Evolutionary conservation across 2,329 filamentous ascomycete genomes (phyloP).

Genomic region (Nemania sp.): DNA sequence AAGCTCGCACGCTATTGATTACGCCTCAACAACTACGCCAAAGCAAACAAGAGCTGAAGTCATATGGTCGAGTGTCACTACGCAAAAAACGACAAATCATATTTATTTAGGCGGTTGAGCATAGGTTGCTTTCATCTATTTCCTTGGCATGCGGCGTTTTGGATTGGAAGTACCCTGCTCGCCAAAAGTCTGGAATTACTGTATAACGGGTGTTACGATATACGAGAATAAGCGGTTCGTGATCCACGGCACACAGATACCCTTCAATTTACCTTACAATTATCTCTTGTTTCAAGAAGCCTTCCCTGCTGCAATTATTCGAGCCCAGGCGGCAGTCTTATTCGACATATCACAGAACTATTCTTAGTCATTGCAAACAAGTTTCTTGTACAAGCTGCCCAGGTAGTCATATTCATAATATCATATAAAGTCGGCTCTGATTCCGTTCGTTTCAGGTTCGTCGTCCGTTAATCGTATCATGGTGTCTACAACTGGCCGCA

Average conservation of each 20-base stretch:
- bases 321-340: not conserved
- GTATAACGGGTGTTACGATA: constrained; percentile 14
- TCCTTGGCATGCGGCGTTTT: constrained; percentile 17
- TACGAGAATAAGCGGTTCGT: constrained; percentile 24
- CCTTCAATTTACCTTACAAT: constrained; percentile 30
- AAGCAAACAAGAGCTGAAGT: not conserved
- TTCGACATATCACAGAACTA: not conserved
- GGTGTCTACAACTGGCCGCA: not conserved
- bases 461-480: constrained; percentile 23
- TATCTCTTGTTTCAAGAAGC: constrained; percentile 10
- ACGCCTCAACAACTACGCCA: not conserved
- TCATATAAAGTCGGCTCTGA: not conserved
- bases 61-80: constrained; percentile 1
- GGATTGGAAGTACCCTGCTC: constrained; percentile 12
- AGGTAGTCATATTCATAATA: no score
- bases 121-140: not conserved
- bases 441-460: constrained; percentile 2
- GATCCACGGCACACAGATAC: constrained; percentile 28
- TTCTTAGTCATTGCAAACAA: not conserved
- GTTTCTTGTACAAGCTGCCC: no score
- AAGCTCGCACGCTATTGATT: not conserved
- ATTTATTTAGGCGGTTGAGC: not conserved
- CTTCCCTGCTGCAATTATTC: not conserved
- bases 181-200: constrained; percentile 9
- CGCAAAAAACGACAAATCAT: not conserved